Evolutionary conservation across 768 basidiomycete species (phyloP), one percentile per base, ranked within the genome.

Genomic region (Crassisporium funariophilum): DNA sequence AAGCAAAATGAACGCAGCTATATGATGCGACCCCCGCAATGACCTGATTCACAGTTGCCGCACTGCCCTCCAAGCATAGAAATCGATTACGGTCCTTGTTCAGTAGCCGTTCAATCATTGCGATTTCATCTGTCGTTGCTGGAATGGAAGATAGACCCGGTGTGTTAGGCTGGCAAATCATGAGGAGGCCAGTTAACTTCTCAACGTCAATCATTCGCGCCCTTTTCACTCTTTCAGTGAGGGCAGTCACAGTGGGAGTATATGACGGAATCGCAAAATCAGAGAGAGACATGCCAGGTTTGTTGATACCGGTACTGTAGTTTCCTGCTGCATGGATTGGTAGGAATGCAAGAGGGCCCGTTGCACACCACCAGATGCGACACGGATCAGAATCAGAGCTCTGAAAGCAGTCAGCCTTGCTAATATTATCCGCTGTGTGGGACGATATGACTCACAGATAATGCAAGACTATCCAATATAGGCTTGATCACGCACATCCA

Each of bases 1-100:
- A 72, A 0, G 68, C 63, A 6, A 74, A 44, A 46, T 74, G 72
- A n/a, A 61, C 44, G 50, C 52, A 62, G 17, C 38, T 44, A 23
- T 37, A 48, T 16, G 29, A 25, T 31, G 59, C 41, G 29, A 64
- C 48, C 7, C 34, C 44, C 4, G 44, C 33, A 31, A 52, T 27
- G 8, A 59, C 53, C 11, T 31, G 34, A 3, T 52, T 37, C 7
- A 51, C 47, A 2, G 52, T 62, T 13, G 57, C 59, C 8, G 50
- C 44, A 5, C 21, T 19, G 2, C 38, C 56, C 41, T 44, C 34
- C 33, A 51, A 24, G 9, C 20, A 41, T 11, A 21, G 22, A 24
- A 22, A 10, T 19, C 17, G 33, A 29, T 33, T 27, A 20, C 25
- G n/a, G 3, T 8, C 13, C 31, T 20, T 11, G 4, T 41, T 31